Base-by-base conservation (phyloP, 2,329 filamentous ascomycete species). In the Colletotrichum siamense region DNA sequence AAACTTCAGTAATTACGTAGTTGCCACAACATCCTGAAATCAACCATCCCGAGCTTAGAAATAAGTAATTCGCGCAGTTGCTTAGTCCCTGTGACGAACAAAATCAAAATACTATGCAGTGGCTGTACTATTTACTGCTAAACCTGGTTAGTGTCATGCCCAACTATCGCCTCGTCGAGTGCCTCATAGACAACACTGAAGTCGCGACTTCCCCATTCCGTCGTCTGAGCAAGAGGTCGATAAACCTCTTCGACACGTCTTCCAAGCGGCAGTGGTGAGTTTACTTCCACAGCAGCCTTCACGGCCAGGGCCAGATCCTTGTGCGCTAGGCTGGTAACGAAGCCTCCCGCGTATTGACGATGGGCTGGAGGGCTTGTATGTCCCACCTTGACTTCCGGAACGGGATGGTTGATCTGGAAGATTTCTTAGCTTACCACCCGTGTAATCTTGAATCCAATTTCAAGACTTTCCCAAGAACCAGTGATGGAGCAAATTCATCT, bases 151-250 rank as follows among this genome's bases (percentile, higher is more conserved):
- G 15, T 59, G 15, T 28, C 55, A 59, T 59, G 24, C 5, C 55
- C 55, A 8, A 59, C 24, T 26, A 59, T 9, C 55, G 24, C 55
- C 22, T 59, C 24, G 24, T 28, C 13, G 24, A 59, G 55, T 18
- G 55, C 55, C 6, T 59, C 55, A 3, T 59, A 59, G 24, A 59
- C 15, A 4, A 59, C 55, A 59, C 55, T 59, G 13, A 59, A 59
- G 55, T 59, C 55, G 24, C 55, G 55, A 59, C 8, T 59, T 59
- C 55, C 55, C 55, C 55, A 59, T 26, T 59, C 55, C 15, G 22
- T 28, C 55, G 5, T 59, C 6, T 59, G 22, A 28, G 55, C 24
- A 4, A 59, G 55, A 18, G 55, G 55, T 59, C 55, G 55, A 59
- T 59, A 59, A 28, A 59, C 55, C 55, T 59, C 55, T 0, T 59